A percentile compares a stretch with the other conserved stretches of the same genome.
These are phyloP conservation scores for Protomyces macrosporus DNA, from an alignment of 1,139 yeast genomes.

Conservation along the genomic window DNA sequence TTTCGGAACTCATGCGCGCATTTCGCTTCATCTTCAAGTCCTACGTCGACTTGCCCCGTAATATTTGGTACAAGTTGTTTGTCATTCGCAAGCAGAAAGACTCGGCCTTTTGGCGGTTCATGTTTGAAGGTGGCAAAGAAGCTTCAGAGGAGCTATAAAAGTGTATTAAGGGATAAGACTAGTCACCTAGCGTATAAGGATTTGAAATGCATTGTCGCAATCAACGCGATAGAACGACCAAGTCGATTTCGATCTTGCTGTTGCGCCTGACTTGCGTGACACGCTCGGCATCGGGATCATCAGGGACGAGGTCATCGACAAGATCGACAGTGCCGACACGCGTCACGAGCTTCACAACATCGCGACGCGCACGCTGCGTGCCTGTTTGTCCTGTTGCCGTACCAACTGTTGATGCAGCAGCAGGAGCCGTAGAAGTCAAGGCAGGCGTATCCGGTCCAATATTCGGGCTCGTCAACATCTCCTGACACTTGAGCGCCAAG, in stretches of 20 bases:
- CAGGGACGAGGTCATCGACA: conserved; percentile 24
- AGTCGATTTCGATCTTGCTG: conserved; percentile 24
- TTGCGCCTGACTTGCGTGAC: conserved; percentile 5
- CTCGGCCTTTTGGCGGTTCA: conserved; percentile 4
- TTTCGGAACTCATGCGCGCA: conserved; percentile 55
- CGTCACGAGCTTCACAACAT: not conserved
- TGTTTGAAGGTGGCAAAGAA: conserved; percentile 1
- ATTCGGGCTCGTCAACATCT: conserved; percentile 8
- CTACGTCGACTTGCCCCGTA: conserved; percentile 63
- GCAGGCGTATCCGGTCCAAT: not conserved
- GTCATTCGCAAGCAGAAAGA: not conserved
- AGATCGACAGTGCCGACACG: conserved; percentile 19
- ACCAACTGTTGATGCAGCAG: not conserved
- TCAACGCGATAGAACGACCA: not conserved
- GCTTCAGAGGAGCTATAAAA: not conserved
- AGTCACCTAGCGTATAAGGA: too few species aligned
- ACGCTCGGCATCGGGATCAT: conserved; percentile 2
- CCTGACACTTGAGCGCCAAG: conserved; percentile 15
- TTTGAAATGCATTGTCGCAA: not conserved
- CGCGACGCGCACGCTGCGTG: not conserved
- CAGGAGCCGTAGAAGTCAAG: not conserved
- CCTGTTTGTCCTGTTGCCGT: not conserved
- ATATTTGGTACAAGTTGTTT: conserved; percentile 40
- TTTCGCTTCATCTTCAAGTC: conserved; percentile 59
- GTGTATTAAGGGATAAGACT: not conserved